Conservation (phyloP, 1,139 yeast species). For the Ashbya aceris region DNA sequence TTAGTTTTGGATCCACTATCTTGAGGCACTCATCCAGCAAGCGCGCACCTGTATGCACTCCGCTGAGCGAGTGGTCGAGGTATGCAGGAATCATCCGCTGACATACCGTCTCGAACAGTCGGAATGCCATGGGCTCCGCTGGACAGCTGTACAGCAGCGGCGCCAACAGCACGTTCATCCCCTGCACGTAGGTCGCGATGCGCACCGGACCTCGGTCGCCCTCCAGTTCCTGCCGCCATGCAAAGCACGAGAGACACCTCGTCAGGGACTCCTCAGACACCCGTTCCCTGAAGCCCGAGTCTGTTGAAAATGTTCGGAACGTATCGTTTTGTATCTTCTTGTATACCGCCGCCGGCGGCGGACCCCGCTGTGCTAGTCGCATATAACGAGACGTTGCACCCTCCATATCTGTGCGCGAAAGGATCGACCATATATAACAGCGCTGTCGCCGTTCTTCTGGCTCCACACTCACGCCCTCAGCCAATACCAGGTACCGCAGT, state of each 20-base stretch:
- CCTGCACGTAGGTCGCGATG: constrained; percentile 64
- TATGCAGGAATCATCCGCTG: constrained; percentile 60
- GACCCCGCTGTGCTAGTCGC: constrained; percentile 47
- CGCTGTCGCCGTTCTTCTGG: constrained; percentile 53
- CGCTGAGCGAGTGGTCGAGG: constrained; percentile 66
- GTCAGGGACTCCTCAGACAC: constrained; percentile 64
- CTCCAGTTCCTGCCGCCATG: constrained; percentile 36
- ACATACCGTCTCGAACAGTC: constrained; percentile 39
- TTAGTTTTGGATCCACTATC: constrained; percentile 64
- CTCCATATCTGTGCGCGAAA: constrained; percentile 55
- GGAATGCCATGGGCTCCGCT: constrained; percentile 81
- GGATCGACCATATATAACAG: constrained; percentile 72
- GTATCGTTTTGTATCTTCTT: constrained; percentile 80
- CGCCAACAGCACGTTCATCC: constrained; percentile 80
- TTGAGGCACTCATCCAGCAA: constrained; percentile 63
- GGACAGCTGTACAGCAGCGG: constrained; percentile 72
- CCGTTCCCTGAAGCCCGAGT: constrained; percentile 50
- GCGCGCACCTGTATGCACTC: constrained; percentile 71
- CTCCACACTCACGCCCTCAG: constrained; percentile 55
- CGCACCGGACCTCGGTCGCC: constrained; percentile 7
- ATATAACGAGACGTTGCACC: constrained; percentile 46
- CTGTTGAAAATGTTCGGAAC: constrained; percentile 76
- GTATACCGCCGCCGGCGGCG: constrained; percentile 40
- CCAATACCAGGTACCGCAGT: constrained; percentile 64
- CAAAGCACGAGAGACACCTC: constrained; percentile 65